A percentile compares a stretch with the other conserved stretches of the same genome.
phyloP scores from a whole-genome alignment of 2,329 filamentous ascomycete species.

The Aureobasidium leucospermi region DNA sequence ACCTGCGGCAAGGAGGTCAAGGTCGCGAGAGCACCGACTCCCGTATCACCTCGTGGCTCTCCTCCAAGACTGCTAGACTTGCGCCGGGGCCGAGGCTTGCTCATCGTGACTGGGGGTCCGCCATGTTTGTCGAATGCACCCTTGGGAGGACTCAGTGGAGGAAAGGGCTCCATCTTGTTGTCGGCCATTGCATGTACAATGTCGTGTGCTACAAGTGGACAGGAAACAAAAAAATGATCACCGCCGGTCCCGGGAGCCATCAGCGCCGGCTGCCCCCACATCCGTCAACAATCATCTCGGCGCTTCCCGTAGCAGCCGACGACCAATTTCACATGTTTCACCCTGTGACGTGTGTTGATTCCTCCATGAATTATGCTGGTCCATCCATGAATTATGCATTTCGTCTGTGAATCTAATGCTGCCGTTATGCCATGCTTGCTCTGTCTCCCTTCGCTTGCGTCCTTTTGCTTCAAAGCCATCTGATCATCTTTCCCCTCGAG shows the following conservation, averaged over 20 bases:
- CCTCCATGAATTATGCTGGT: background rate
- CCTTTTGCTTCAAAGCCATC: background rate
- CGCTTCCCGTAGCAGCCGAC: background rate
- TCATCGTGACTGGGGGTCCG: background rate
- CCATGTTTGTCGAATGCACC: background rate
- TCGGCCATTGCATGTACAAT: background rate
- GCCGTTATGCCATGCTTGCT: background rate
- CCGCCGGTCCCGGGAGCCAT: background rate
- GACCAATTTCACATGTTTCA: conserved; percentile 9
- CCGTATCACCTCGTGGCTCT: conserved; percentile 47
- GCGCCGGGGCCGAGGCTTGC: conserved; percentile 28
- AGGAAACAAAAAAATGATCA: background rate
- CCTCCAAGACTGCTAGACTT: conserved; percentile 43
- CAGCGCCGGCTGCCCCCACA: conserved; percentile 4
- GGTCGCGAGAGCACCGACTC: conserved; percentile 45
- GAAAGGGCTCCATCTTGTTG: conserved; percentile 13
- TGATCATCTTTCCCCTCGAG: background rate
- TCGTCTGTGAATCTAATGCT: background rate
- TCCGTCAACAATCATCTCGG: conserved; percentile 2
- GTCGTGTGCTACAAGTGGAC: background rate
- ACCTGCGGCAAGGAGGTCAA: conserved; percentile 14
- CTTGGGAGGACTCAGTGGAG: conserved; percentile 5
- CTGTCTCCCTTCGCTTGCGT: background rate
- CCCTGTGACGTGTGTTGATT: conserved; percentile 2
- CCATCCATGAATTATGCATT: background rate